These are phyloP conservation scores for Fraxinus sp. DNA, from an alignment of 305 asterid species.

Conservation along the genomic window DNA sequence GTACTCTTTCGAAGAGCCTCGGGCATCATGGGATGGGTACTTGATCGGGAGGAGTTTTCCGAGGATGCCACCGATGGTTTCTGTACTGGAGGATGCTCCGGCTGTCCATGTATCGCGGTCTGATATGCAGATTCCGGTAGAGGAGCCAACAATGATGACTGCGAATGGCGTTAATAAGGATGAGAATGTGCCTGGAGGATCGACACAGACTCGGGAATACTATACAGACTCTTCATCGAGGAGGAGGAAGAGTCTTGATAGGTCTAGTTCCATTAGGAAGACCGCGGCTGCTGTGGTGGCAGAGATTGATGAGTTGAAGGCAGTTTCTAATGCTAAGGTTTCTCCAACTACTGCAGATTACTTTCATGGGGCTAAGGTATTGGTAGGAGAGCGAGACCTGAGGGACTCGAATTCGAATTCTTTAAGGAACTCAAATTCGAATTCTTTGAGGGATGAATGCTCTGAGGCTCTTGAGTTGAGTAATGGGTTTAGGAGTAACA, in stretches of 20 bases:
- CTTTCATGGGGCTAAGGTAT: constrained; percentile 48
- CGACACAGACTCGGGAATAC: constrained; percentile 77
- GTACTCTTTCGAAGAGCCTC: constrained; percentile 86
- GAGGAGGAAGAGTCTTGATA: constrained; percentile 90
- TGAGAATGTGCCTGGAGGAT: constrained; percentile 68
- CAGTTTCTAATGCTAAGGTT: constrained; percentile 57
- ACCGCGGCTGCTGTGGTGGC: constrained; percentile 85
- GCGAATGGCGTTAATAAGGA: constrained; percentile 35
- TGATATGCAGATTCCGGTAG: constrained; percentile 76
- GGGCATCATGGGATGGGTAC: constrained; percentile 93
- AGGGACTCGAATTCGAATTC: constrained; percentile 61
- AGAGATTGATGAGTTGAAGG: constrained; percentile 73
- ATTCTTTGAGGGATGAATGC: constrained; percentile 66
- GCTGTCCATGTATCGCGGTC: constrained; percentile 44
- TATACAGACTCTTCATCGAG: constrained; percentile 77
- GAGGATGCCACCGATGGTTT: constrained; percentile 74
- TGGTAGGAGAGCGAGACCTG: constrained; percentile 44
- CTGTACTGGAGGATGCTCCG: constrained; percentile 79
- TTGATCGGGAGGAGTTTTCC: constrained; percentile 67
- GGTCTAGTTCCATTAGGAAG: constrained; percentile 83
- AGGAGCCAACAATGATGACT: constrained; percentile 35
- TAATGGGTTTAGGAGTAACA: constrained; percentile 53
- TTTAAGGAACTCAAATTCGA: constrained; percentile 51
- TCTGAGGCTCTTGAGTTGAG: constrained; percentile 77
- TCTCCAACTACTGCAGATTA: constrained; percentile 51